Percentiles rank a stretch among this genome's conserved stretches.
Conservation (phyloP, 2,329 filamentous ascomycete genomes). For the Nothopassalora personata region DNA sequence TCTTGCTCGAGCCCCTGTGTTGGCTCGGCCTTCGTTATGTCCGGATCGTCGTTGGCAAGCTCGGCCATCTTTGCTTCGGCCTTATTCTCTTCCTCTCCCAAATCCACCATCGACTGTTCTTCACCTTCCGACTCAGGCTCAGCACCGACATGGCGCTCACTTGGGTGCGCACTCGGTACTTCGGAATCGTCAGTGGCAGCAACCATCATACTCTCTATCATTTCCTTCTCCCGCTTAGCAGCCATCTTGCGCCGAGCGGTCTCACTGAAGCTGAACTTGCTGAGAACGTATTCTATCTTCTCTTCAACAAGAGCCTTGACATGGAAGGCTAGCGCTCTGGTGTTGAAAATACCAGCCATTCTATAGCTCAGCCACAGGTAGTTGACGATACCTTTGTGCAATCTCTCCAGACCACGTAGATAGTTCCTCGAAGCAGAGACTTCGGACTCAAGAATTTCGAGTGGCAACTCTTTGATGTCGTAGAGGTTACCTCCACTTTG, state of each 20-base stretch:
- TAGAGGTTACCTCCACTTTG: conserved; percentile 64
- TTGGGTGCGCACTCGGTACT: not conserved
- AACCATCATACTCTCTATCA: conserved; percentile 18
- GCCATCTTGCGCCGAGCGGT: conserved; percentile 25
- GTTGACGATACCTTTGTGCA: conserved; percentile 77
- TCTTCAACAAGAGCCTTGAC: conserved; percentile 72
- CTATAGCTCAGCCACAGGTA: conserved; percentile 94
- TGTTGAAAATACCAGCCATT: conserved; percentile 73
- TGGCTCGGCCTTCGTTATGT: not conserved
- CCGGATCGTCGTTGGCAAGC: not conserved
- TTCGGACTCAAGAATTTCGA: conserved; percentile 65
- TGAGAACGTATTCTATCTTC: conserved; percentile 62
- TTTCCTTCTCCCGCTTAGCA: conserved; percentile 24
- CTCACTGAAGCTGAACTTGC: conserved; percentile 48
- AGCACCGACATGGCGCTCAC: conserved; percentile 12
- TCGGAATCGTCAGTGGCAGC: conserved; percentile 5
- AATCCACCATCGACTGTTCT: not conserved
- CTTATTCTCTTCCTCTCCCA: conserved; percentile 7
- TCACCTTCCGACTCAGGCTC: not conserved
- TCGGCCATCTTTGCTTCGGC: conserved; percentile 9
- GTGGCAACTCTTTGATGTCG: conserved; percentile 62
- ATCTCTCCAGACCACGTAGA: conserved; percentile 63
- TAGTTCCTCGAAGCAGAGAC: conserved; percentile 49
- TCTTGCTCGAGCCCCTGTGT: not conserved
- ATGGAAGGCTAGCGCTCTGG: conserved; percentile 69